Conservation (phyloP, 176 grass and related monocot species). For the Metroxylon sagu region DNA sequence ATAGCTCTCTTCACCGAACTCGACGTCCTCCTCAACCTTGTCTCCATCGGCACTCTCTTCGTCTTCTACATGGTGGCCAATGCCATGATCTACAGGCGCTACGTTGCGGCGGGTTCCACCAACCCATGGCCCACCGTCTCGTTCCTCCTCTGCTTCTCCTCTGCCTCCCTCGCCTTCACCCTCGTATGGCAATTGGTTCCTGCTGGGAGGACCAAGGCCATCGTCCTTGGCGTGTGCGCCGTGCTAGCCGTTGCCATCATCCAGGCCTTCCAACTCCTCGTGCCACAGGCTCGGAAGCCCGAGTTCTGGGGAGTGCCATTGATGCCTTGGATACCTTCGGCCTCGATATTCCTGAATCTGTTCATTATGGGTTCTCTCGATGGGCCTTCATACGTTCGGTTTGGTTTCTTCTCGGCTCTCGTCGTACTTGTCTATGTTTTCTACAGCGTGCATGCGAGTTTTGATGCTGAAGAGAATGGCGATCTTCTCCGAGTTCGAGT, state of each 20-base stretch:
- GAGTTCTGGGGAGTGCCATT: slow-evolving; percentile 85
- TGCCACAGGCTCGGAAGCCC: slow-evolving; percentile 50
- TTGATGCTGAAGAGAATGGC: slow-evolving; percentile 64
- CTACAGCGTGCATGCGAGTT: slow-evolving; percentile 78
- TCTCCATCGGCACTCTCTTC: slow-evolving; percentile 94
- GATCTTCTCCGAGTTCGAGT: slow-evolving; percentile 3
- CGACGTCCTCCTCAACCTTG: slow-evolving; percentile 69
- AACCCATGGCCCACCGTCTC: slow-evolving; percentile 35
- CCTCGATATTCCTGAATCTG: slow-evolving; percentile 82
- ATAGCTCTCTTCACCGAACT: slow-evolving; percentile 90
- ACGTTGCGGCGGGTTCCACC: slow-evolving; percentile 22
- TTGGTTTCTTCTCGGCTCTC: slow-evolving; percentile 50
- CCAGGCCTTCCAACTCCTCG: slow-evolving; percentile 46
- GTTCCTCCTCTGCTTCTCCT: slow-evolving; percentile 60
- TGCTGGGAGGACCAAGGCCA: slow-evolving; percentile 3
- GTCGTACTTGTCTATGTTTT: slow-evolving; percentile 57
- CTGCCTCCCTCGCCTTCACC: slow-evolving; percentile 53
- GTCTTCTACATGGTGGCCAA: slow-evolving; percentile 99
- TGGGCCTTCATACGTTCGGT: slow-evolving; percentile 57
- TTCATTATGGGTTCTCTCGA: slow-evolving; percentile 78
- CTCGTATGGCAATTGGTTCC: slow-evolving; percentile 53
- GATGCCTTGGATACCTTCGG: slow-evolving; percentile 88
- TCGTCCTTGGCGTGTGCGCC: slow-evolving; percentile 35
- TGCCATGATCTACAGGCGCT: slow-evolving; percentile 82
- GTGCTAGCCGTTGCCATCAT: slow-evolving; percentile 28